Base-by-base conservation (phyloP, 495 filamentous ascomycete species). In the Trichoderma asperelloides region DNA sequence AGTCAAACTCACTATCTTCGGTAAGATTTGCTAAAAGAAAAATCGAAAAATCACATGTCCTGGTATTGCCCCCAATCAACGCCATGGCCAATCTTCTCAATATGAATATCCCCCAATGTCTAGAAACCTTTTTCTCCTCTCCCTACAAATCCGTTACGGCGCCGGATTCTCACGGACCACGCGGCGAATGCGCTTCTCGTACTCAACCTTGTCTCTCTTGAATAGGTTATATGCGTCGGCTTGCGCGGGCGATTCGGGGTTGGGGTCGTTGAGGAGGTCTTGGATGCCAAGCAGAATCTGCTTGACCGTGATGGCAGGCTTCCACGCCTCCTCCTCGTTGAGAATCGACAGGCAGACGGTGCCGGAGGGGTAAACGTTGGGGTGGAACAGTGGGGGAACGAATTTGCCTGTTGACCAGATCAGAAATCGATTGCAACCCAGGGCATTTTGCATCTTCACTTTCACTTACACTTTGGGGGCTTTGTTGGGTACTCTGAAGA, bases 321-420 rank as follows among this genome's bases (percentile, higher is more conserved):
- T 92, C 95, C 96, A 99, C 11, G 90, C 95, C 74, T 99, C 95
- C 69, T 99, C 95, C 76, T 99, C 96, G 77, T 99, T 99, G 67
- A 99, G 78, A 71, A 99, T 99, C 18, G 92, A 96, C 15, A 99
- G 85, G 75, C 95, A 99, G 65, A 99, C 96, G 23, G 95, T 98
- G 66, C 95, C 96, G 2, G 94, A 97, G 1, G 95, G 95, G 75
- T 99, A 99, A 72, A 99, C 96, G 74, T 99, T 99, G 0, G 95
- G 95, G 75, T 99, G 95, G 82, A 98, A 99, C 16, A 99, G 89
- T 3, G 95, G 93, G 8, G 95, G 95, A 1, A 88, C 84, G 72
- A 99, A 99, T 86, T 97, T 97, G 88, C 94, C 94, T 98, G 70
- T 55, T 70, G 51, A 68, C 74, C 23, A 15, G 0, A 16, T 60